Percentiles rank a stretch among this genome's conserved stretches.
Conservation (phyloP, 2,329 filamentous ascomycete genomes). For the Sodiomyces alkalinus region DNA sequence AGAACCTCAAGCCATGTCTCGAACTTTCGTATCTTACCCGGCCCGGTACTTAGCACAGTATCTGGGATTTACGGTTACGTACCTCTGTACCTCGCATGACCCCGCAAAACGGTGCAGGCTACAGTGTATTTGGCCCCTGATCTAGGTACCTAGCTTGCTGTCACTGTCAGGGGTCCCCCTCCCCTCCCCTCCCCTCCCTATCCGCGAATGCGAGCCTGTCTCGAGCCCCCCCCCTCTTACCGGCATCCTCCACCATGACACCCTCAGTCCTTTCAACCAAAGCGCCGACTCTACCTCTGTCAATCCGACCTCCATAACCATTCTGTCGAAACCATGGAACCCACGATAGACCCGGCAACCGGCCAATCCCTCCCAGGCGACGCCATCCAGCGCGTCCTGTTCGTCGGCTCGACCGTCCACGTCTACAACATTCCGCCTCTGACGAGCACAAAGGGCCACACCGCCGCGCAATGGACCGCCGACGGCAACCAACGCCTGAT, state of each 20-base stretch:
- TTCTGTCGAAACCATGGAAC: conserved; percentile 40
- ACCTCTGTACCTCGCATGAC: too few species aligned
- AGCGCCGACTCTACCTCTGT: neutral
- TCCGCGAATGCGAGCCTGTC: too few species aligned
- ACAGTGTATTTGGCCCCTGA: too few species aligned
- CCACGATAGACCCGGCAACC: conserved; percentile 52
- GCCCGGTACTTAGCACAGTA: too few species aligned
- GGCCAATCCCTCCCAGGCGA: conserved; percentile 52
- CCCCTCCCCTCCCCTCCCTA: too few species aligned
- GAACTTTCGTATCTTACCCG: too few species aligned
- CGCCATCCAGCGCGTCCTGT: conserved; percentile 75
- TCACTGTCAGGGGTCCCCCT: too few species aligned
- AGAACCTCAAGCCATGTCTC: too few species aligned
- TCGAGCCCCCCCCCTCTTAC: neutral
- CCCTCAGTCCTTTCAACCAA: neutral
- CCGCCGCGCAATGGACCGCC: conserved; percentile 61
- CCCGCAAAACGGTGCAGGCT: too few species aligned
- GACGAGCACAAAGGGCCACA: conserved; percentile 63
- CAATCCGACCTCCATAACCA: too few species aligned
- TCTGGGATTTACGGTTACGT: too few species aligned
- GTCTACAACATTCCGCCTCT: conserved; percentile 80
- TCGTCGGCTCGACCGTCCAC: conserved; percentile 59
- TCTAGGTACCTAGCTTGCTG: too few species aligned
- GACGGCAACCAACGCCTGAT: conserved; percentile 57
- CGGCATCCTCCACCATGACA: neutral